Conservation (phyloP, 2,329 filamentous ascomycete species). For the Beauveria pseudobassiana region DNA sequence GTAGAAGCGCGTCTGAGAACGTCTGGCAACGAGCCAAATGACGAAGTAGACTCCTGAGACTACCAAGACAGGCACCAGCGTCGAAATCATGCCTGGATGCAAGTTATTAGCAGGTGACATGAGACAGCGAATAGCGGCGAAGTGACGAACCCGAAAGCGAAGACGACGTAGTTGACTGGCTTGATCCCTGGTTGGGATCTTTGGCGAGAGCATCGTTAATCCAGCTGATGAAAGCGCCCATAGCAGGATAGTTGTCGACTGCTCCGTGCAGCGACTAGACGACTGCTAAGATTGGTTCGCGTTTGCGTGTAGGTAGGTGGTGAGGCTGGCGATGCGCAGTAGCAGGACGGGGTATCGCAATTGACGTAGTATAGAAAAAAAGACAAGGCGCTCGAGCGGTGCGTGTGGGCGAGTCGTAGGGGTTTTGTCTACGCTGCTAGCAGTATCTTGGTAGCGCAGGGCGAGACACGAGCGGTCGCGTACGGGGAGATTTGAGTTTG, state of each 20-base stretch:
- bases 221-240: slow-evolving; percentile 33
- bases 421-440: slow-evolving; percentile 3
- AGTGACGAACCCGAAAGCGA: slow-evolving; percentile 28
- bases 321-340: neutral
- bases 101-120: neutral
- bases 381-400: neutral
- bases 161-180: slow-evolving; percentile 20
- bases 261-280: slow-evolving; percentile 10
- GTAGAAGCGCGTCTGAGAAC: slow-evolving; percentile 45
- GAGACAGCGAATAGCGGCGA: neutral
- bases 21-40: slow-evolving; percentile 43
- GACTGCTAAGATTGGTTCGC: slow-evolving; percentile 8
- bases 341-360: neutral
- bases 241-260: slow-evolving; percentile 18
- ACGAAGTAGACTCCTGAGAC: slow-evolving; percentile 41
- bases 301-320: neutral
- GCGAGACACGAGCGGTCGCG: slow-evolving; percentile 4
- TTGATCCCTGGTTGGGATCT: slow-evolving; percentile 19
- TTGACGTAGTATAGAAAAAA: neutral
- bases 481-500: slow-evolving; percentile 9
- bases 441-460: neutral
- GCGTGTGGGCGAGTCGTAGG: slow-evolving; percentile 3
- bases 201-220: slow-evolving; percentile 24
- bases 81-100: slow-evolving; percentile 37
- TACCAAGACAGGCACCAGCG: slow-evolving; percentile 45